These are phyloP conservation scores for Calonectria pteridis DNA, from an alignment of 2,329 filamentous ascomycete species.

Conservation along the genomic window DNA sequence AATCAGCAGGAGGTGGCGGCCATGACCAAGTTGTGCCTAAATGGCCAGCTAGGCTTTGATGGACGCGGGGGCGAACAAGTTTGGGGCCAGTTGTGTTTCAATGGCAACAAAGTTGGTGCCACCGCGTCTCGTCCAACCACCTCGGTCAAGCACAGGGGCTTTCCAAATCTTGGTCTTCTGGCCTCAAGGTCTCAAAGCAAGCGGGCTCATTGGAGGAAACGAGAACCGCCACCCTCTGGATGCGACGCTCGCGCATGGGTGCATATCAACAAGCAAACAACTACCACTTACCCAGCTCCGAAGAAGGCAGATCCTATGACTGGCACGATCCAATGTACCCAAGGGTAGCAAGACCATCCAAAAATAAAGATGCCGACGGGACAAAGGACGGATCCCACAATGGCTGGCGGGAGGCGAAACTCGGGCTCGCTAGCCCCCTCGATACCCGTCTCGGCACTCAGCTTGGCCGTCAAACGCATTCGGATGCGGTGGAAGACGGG, in stretches of 20 bases:
- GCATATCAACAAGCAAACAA: constrained; percentile 8
- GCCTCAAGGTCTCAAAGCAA: not conserved
- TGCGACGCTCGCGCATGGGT: not conserved
- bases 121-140: constrained; percentile 6
- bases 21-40: constrained; percentile 52
- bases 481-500: constrained; percentile 76
- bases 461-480: constrained; percentile 65
- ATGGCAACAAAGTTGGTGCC: constrained; percentile 12
- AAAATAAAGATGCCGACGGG: constrained; percentile 90
- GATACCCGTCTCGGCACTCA: constrained; percentile 63
- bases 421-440: constrained; percentile 81
- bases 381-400: constrained; percentile 81
- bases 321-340: constrained; percentile 81
- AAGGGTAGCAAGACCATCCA: constrained; percentile 83
- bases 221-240: constrained; percentile 18
- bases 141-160: constrained; percentile 11
- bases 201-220: not conserved
- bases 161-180: not conserved
- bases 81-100: constrained; percentile 30
- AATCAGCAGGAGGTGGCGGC: not conserved
- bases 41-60: constrained; percentile 23
- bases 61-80: constrained; percentile 21
- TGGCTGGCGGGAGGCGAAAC: constrained; percentile 82
- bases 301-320: constrained; percentile 81
- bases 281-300: constrained; percentile 72